Evolutionary conservation across 805 yeast species (phyloP), one percentile per base, ranked within the genome.

Genomic region (Clavispora phyllophila): DNA sequence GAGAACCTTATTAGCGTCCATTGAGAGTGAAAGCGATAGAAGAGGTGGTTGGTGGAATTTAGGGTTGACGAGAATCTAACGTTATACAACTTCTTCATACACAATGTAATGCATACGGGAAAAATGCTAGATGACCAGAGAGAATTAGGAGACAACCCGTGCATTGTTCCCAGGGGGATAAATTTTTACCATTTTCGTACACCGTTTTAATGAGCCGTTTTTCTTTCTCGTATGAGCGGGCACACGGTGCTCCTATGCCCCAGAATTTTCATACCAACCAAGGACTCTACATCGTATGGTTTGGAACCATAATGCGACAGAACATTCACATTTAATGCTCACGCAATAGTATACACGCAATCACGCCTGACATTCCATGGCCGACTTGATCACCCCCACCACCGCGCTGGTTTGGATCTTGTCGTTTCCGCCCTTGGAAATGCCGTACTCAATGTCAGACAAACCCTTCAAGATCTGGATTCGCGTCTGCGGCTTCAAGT

Each of bases 381-480:
- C 82, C 13, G 66, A 66, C 61, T 89, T 90, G 26, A 93, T 79
- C 6, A 83, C 87, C 0, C 96, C 96, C 42, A 93, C 83, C 41
- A 86, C 81, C 2, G 96, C 97, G 56, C 93, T 85, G 35, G 87
- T 78, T 58, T 91, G 97, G 25, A 93, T 77, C 60, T 82, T 85
- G 46, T 90, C 96, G 57, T 82, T 86, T 2, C 98, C 97, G 9
- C 99, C 99, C 60, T 80, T 82, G 14, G 95, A 81, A 28, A 93
- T 82, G 1, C 95, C 84, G 61, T 90, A 91, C 65, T 93, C 99
- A 19, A 93, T 78, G 44, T 91, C 96, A 12, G 90, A 79, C 41
- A 93, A 67, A 1, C 88, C 88, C 48, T 76, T 75, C 43, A 88
- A 67, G 5, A 91, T 70, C 13, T 71, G 70, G 10, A 81, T 77